Evolutionary conservation across 2,329 filamentous ascomycete genomes (phyloP).

Genomic region (Penicillium hordei): DNA sequence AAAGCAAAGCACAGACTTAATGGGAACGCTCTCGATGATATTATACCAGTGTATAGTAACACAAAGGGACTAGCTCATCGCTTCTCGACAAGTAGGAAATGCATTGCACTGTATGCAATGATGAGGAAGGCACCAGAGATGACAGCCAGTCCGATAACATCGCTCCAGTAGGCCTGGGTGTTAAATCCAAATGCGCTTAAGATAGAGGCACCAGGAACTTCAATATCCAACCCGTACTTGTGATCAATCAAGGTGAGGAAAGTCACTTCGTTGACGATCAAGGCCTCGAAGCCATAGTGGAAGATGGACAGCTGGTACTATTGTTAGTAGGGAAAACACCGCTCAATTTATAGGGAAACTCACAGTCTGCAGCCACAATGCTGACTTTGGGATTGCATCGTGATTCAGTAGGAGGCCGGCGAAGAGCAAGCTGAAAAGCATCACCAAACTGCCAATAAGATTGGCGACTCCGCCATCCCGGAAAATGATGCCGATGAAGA

Average conservation of each 20-base stretch:
- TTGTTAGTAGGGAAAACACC: slow-evolving; percentile 28
- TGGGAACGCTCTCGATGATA: background rate
- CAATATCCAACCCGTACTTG: slow-evolving; percentile 95
- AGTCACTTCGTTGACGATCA: slow-evolving; percentile 96
- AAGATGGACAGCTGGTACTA: slow-evolving; percentile 76
- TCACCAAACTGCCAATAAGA: slow-evolving; percentile 88
- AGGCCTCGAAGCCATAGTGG: slow-evolving; percentile 93
- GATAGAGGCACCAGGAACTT: slow-evolving; percentile 91
- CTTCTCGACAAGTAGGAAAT: slow-evolving; percentile 87
- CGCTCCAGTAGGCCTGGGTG: slow-evolving; percentile 79
- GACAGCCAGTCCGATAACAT: slow-evolving; percentile 76
- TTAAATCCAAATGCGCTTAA: slow-evolving; percentile 93
- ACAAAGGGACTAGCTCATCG: slow-evolving; percentile 51
- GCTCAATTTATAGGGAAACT: slow-evolving; percentile 33
- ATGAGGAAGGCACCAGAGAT: slow-evolving; percentile 83
- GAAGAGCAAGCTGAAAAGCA: slow-evolving; percentile 95
- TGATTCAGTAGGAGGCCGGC: slow-evolving; percentile 93
- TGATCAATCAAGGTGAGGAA: slow-evolving; percentile 86
- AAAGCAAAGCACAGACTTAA: background rate
- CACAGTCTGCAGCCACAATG: slow-evolving; percentile 83
- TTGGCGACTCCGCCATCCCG: slow-evolving; percentile 89
- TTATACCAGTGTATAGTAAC: background rate
- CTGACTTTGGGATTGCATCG: slow-evolving; percentile 80
- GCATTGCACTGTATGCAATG: slow-evolving; percentile 88
- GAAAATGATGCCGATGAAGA: slow-evolving; percentile 96